phyloP scores from a whole-genome alignment of 306 rosid species.

The Lupinus albus region DNA sequence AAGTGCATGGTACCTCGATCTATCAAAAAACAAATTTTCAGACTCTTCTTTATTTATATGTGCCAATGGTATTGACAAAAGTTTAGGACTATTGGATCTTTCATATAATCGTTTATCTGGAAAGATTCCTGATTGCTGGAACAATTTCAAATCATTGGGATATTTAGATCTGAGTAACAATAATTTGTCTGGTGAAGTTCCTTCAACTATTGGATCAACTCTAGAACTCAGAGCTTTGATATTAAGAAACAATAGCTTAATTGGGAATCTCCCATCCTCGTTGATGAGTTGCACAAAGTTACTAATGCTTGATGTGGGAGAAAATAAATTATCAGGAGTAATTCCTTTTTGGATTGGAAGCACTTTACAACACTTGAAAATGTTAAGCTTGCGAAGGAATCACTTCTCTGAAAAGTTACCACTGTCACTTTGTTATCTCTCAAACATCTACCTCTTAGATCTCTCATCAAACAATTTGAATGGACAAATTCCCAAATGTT shows the following conservation, averaged over 20 bases:
- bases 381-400: constrained; percentile 30
- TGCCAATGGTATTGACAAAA: not conserved
- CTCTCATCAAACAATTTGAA: constrained; percentile 28
- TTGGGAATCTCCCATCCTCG: not conserved
- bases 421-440: constrained; percentile 13
- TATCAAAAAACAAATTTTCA: constrained; percentile 39
- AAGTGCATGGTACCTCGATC: not conserved
- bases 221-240: constrained; percentile 13
- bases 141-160: constrained; percentile 6
- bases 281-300: constrained; percentile 33
- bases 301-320: constrained; percentile 15
- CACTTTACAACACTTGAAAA: not conserved
- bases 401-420: constrained; percentile 27
- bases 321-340: constrained; percentile 24
- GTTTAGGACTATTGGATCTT: not conserved
- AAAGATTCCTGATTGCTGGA: constrained; percentile 37
- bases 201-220: constrained; percentile 18
- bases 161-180: constrained; percentile 41
- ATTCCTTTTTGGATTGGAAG: constrained; percentile 42
- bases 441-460: constrained; percentile 25
- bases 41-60: constrained; percentile 2
- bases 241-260: constrained; percentile 29
- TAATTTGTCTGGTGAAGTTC: constrained; percentile 23
- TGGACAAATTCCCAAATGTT: constrained; percentile 24
- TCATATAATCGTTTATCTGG: constrained; percentile 12